These are phyloP conservation scores for Syzygium aqueum DNA, from an alignment of 345 rosid species.

Conservation along the genomic window DNA sequence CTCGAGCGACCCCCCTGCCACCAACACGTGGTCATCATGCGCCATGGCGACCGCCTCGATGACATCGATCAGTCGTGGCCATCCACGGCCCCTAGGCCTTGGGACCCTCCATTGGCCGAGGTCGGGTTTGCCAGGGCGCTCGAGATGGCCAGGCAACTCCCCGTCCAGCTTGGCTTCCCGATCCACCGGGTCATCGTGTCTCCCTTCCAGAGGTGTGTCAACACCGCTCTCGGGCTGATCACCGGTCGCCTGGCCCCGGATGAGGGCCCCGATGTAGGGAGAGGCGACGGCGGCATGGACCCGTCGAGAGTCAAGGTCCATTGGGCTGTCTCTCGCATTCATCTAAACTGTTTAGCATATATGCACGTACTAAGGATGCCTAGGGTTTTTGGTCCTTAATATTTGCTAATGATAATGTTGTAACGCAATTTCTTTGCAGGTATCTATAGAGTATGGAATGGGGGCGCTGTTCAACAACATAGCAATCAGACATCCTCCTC, in stretches of 20 bases:
- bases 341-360: background rate
- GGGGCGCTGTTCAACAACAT: constrained; percentile 59
- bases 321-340: background rate
- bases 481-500: constrained; percentile 58
- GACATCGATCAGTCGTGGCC: constrained; percentile 50
- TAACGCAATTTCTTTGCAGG: constrained; percentile 17
- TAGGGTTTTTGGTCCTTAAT: background rate
- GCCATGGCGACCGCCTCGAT: constrained; percentile 89
- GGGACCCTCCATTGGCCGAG: constrained; percentile 71
- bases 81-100: constrained; percentile 47
- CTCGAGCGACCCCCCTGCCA: background rate
- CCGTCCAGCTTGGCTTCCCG: constrained; percentile 35
- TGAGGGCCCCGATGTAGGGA: constrained; percentile 12
- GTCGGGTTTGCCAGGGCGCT: constrained; percentile 49
- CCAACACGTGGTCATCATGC: constrained; percentile 78
- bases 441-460: constrained; percentile 64
- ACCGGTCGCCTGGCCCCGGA: constrained; percentile 41
- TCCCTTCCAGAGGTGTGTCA: constrained; percentile 74
- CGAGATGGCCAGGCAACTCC: constrained; percentile 33
- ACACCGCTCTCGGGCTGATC: constrained; percentile 62
- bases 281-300: constrained; percentile 23
- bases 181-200: constrained; percentile 86
- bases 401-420: background rate
- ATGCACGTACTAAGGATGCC: background rate
- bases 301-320: constrained; percentile 61